These are phyloP conservation scores for Sungouiella blattae DNA, from an alignment of 805 yeast species.

Conservation along the genomic window DNA sequence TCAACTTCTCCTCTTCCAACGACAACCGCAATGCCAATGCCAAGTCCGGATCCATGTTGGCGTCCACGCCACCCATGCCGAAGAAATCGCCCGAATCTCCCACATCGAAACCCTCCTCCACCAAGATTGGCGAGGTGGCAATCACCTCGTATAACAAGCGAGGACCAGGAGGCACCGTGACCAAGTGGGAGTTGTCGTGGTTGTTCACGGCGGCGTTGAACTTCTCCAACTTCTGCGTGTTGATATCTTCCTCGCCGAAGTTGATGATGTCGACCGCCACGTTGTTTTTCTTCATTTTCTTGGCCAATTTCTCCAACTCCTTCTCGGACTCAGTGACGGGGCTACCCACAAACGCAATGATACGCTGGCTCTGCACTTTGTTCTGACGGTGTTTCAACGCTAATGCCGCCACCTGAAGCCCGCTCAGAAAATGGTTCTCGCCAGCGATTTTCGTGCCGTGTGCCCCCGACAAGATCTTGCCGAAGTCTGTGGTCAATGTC, in stretches of 20 bases:
- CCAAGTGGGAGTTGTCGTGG: constrained; percentile 75
- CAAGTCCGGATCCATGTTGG: constrained; percentile 92
- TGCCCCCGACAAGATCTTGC: constrained; percentile 77
- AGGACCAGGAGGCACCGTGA: constrained; percentile 87
- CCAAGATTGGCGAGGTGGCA: constrained; percentile 69
- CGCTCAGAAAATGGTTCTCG: constrained; percentile 63
- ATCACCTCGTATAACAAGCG: constrained; percentile 78
- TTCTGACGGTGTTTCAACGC: constrained; percentile 96
- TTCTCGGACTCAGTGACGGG: constrained; percentile 69
- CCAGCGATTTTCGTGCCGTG: constrained; percentile 78
- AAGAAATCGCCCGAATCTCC: constrained; percentile 38
- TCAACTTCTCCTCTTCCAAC: constrained; percentile 87
- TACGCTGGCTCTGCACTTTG: constrained; percentile 86
- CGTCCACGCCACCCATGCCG: constrained; percentile 55
- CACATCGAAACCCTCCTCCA: constrained; percentile 56
- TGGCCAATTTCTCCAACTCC: constrained; percentile 80
- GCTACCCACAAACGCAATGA: constrained; percentile 83
- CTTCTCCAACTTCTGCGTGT: constrained; percentile 74
- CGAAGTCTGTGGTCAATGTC: constrained; percentile 83
- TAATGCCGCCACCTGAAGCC: constrained; percentile 85
- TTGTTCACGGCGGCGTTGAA: constrained; percentile 72
- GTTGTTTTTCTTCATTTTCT: constrained; percentile 88
- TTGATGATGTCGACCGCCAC: constrained; percentile 86
- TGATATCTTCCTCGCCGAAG: constrained; percentile 83
- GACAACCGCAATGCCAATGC: constrained; percentile 94